Evolutionary conservation across 306 rosid genomes (phyloP).

Genomic region (Fragaria nilgerrensis): DNA sequence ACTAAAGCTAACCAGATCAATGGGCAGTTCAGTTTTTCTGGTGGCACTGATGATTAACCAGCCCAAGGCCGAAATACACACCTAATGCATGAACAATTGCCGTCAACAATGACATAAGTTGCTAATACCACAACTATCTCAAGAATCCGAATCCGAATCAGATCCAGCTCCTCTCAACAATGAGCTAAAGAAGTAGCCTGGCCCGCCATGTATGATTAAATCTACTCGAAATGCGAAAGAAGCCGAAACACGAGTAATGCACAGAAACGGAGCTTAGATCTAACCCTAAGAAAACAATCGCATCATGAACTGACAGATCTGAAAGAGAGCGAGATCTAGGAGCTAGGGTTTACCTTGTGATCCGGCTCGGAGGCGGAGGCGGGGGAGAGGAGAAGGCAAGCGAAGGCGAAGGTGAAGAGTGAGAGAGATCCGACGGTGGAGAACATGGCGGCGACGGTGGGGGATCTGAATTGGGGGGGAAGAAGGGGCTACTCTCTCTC

Average conservation of each 20-base stretch:
- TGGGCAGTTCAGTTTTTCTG: neutral
- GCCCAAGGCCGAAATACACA: neutral
- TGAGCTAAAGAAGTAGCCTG: neutral
- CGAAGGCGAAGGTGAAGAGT: conserved; percentile 23
- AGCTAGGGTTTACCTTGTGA: conserved; percentile 63
- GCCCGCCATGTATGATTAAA: neutral
- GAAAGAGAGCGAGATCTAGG: conserved; percentile 44
- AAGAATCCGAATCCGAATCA: neutral
- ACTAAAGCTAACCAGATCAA: neutral
- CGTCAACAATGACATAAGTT: neutral
- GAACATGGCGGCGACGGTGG: conserved; percentile 53
- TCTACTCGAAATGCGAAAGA: neutral
- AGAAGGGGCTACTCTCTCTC: neutral
- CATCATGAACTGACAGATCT: conserved; percentile 39
- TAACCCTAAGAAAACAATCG: neutral
- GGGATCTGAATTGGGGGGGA: conserved; percentile 44
- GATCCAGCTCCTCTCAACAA: neutral
- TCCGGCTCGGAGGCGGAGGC: conserved; percentile 79
- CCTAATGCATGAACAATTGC: neutral
- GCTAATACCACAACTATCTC: neutral
- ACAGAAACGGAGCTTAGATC: neutral
- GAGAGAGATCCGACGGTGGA: conserved; percentile 56
- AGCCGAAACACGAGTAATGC: neutral
- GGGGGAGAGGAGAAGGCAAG: conserved; percentile 33
- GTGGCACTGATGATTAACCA: neutral